Evolutionary conservation across 345 rosid genomes (phyloP).

Genomic region (Nasturtium officinale): DNA sequence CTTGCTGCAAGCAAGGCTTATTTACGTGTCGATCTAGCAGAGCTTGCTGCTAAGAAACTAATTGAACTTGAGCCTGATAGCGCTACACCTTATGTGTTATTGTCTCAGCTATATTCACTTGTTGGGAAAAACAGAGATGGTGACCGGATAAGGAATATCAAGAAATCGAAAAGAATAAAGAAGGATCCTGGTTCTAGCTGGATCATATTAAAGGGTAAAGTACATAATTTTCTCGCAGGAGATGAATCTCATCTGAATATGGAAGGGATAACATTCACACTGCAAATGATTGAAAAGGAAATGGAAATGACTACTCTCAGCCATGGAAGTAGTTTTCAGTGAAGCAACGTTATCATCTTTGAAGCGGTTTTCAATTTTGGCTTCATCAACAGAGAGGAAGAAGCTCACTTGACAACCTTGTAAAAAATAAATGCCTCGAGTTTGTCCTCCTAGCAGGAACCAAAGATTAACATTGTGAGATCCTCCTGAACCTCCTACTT

Average conservation of each 20-base stretch:
- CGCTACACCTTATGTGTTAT: constrained; percentile 70
- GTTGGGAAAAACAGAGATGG: constrained; percentile 52
- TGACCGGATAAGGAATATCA: constrained; percentile 49
- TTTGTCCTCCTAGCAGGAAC: background rate
- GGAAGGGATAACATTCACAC: constrained; percentile 46
- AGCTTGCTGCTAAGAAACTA: constrained; percentile 65
- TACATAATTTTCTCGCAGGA: constrained; percentile 58
- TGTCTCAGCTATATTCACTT: constrained; percentile 58
- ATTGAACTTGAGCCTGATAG: constrained; percentile 64
- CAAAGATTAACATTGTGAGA: constrained; percentile 17
- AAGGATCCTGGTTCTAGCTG: constrained; percentile 86
- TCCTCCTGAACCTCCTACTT: constrained; percentile 2
- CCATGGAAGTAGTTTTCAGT: constrained; percentile 23
- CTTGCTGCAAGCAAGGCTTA: constrained; percentile 64
- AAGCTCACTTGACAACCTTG: background rate
- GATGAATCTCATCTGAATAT: constrained; percentile 51
- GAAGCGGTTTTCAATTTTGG: background rate
- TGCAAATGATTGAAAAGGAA: constrained; percentile 47
- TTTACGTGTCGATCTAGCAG: constrained; percentile 63
- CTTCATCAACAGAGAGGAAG: constrained; percentile 7
- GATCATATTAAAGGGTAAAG: constrained; percentile 52
- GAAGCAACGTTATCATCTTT: background rate
- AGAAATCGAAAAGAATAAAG: constrained; percentile 57
- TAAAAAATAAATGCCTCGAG: constrained; percentile 3
- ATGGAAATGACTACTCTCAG: constrained; percentile 30